A percentile compares a stretch with the other conserved stretches of the same genome.
Conservation (phyloP, 805 yeast genomes). For the Clavispora asparagi region DNA sequence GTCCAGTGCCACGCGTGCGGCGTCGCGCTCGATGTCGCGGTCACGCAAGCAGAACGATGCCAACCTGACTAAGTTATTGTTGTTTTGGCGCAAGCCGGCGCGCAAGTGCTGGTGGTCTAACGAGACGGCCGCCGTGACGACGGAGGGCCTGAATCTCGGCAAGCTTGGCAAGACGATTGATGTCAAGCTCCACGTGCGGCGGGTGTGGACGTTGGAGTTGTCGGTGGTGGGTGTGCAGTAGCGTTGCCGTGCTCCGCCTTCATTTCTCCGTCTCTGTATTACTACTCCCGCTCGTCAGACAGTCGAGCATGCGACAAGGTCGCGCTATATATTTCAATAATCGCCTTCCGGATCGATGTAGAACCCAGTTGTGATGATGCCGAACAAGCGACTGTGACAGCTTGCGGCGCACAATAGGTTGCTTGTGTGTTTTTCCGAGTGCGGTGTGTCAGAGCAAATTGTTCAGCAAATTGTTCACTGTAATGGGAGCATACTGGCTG, state of each 20-base stretch:
- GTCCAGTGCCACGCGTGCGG: constrained; percentile 48
- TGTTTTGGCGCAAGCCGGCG: constrained; percentile 98
- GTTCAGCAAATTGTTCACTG: no score
- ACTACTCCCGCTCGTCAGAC: background rate
- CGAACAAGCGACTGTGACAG: no score
- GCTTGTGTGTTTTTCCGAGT: no score
- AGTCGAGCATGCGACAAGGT: background rate
- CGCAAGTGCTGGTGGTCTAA: constrained; percentile 98
- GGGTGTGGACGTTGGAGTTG: constrained; percentile 96
- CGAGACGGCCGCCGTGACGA: constrained; percentile 44
- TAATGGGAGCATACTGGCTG: no score
- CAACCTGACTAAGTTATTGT: constrained; percentile 56
- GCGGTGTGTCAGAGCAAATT: no score
- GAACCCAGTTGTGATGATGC: no score
- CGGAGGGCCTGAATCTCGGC: constrained; percentile 21
- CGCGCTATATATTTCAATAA: no score
- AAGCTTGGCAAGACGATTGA: constrained; percentile 20
- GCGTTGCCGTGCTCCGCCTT: background rate
- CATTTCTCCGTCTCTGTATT: background rate
- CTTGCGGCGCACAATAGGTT: no score
- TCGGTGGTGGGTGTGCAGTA: constrained; percentile 81
- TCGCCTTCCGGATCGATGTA: no score
- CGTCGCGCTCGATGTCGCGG: constrained; percentile 54
- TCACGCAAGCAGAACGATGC: constrained; percentile 37
- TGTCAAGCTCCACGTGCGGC: constrained; percentile 75